A percentile compares a stretch with the other conserved stretches of the same genome.
Conservation (phyloP, 306 rosid genomes). For the Inga oerstediana region DNA sequence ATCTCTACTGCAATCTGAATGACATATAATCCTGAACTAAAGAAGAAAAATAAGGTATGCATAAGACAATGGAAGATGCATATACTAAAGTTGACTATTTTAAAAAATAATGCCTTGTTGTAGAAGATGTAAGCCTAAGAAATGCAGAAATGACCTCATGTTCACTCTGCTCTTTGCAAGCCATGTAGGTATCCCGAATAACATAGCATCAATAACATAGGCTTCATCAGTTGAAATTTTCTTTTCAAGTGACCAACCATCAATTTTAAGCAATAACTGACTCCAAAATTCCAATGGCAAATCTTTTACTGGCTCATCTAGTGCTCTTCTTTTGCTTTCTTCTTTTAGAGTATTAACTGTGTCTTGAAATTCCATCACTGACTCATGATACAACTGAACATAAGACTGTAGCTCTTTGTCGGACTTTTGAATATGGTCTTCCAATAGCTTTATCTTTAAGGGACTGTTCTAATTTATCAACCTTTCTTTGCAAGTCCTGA, state of each 20-base stretch:
- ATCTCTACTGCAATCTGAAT: constrained; percentile 96
- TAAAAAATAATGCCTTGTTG: constrained; percentile 58
- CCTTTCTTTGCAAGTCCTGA: constrained; percentile 77
- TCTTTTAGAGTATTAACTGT: too few species aligned
- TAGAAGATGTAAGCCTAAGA: constrained; percentile 64
- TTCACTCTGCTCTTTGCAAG: constrained; percentile 65
- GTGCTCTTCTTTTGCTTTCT: constrained; percentile 70
- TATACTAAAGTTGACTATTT: constrained; percentile 22
- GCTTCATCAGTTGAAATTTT: constrained; percentile 72
- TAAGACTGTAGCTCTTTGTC: too few species aligned
- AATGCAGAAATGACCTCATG: constrained; percentile 66
- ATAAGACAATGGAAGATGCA: constrained; percentile 44
- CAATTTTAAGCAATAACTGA: constrained; percentile 73
- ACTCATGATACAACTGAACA: too few species aligned
- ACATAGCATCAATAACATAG: constrained; percentile 62
- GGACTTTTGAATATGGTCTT: too few species aligned
- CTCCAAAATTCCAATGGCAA: constrained; percentile 98
- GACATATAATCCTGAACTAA: constrained; percentile 83
- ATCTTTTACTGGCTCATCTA: constrained; percentile 75
- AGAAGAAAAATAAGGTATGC: constrained; percentile 49
- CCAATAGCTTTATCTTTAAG: constrained; percentile 75
- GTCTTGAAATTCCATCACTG: too few species aligned
- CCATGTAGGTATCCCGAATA: constrained; percentile 62
- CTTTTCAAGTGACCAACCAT: constrained; percentile 90
- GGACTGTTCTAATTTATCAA: constrained; percentile 78